Evolutionary conservation across 441 rosid genomes (phyloP), one percentile per base, ranked within the genome.

Genomic region (Arabidopsis hybrid): DNA sequence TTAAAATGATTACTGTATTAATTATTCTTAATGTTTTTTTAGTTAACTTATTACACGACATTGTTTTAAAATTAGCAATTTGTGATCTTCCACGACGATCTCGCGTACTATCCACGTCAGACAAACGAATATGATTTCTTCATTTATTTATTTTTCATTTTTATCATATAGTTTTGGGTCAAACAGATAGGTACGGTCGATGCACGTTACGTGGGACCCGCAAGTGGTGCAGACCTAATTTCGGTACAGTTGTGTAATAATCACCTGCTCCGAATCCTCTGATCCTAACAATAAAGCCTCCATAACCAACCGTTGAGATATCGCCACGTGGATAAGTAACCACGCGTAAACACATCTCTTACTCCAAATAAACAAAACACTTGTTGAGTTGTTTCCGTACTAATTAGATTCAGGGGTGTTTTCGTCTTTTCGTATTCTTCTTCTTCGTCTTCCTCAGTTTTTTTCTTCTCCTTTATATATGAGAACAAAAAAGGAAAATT

Each of bases 121-220:
- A 64, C 53, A 3, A 69, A 12, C 29, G 70, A 61, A 45, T 52
- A 64, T 76, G 75, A 60, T 46, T 47, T 62, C 52, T 14, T 51
- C 18, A 6, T 51, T 9, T 57, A 52, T 2, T 40, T 11, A 34
- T 18, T 34, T n/a, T 49, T 36, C 8, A 12, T 55, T 18, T 10
- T 67, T 69, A 12, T 62, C 21, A 53, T 7, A 49, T 43, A 36
- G 26, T 59, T 50, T 77, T 65, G 60, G 58, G 69, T 77, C 80
- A 72, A 72, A 51, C 18, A 62, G 80, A 87, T 82, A 82, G 85
- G 88, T 87, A 87, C 87, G 88, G 91, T 82, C 78, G 38, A 72
- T 79, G 79, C 80, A 68, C 83, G 73, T 63, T 62, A 65, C 4
- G 45, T 61, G 77, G 87, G 85, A 42, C 85, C 83, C 85, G 6